Evolutionary conservation across 306 rosid genomes (phyloP), one percentile per base, ranked within the genome.

Genomic region (Alnus glutinosa): DNA sequence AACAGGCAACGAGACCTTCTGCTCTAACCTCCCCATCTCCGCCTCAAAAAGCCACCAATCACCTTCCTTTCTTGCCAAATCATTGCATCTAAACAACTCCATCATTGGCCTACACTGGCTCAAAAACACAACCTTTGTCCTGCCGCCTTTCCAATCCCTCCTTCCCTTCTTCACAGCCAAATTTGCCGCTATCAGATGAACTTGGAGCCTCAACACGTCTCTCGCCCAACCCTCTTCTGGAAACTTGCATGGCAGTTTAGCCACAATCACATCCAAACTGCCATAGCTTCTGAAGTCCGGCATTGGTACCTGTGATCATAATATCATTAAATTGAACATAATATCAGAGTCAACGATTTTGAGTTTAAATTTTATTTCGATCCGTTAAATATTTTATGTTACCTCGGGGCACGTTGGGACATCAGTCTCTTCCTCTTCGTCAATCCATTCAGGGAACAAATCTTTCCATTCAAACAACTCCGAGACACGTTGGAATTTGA

Each of bases 61-160:
- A 36, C 91, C 91, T 64, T 90, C 94, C 6, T 78, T 70, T 48
- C 34, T 80, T 12, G 91, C 90, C 93, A 95, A 76, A 34, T 95
- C 98, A 39, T 83, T 71, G 62, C 99, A 95, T 50, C 88, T 76
- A 80, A 95, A 95, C 37, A 95, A 16, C 83, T 95, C 99, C 83
- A 89, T 6, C 99, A 95, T 95, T 55, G 99, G 99, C 55, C 93
- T 87, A 55, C 99, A 91, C 76, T 89, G 85, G 86, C 99, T 95
- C 86, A 85, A 85, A 0, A 95, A 79, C 42, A 78, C 92, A 75
- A 95, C 94, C 50, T 85, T 93, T 0, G 80, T 74, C 80, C 66
- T 85, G 76, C 71, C 84, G 74, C 70, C 48, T 58, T 73, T 83
- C 94, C 87, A 77, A 55, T 89, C 91, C 73, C 73, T 89, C 78